These are phyloP conservation scores for Cenchrus americanus DNA, from an alignment of 176 grass and related monocot species.

Conservation along the genomic window DNA sequence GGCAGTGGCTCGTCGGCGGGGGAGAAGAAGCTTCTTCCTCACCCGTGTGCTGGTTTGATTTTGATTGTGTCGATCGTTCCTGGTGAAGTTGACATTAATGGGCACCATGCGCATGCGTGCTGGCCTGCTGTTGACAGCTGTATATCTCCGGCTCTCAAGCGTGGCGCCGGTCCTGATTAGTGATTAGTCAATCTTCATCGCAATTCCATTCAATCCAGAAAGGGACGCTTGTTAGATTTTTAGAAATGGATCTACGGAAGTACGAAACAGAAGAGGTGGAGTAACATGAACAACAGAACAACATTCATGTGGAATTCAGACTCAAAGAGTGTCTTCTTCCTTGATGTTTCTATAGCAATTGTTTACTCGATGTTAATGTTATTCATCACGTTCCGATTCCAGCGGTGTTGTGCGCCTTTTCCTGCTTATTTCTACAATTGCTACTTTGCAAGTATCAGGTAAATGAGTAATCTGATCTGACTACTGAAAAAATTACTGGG, in stretches of 20 bases:
- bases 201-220: constrained; percentile 3
- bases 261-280: background rate
- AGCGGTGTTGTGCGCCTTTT: background rate
- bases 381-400: background rate
- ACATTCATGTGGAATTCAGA: constrained; percentile 7
- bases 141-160: background rate
- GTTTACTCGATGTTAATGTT: background rate
- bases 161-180: background rate
- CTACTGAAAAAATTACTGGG: background rate
- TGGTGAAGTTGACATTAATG: constrained; percentile 29
- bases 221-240: constrained; percentile 20
- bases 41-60: constrained; percentile 26
- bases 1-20: background rate
- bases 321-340: background rate
- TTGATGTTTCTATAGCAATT: constrained; percentile 1
- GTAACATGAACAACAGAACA: background rate
- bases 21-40: constrained; percentile 40
- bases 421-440: background rate
- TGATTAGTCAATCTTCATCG: background rate
- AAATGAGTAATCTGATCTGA: background rate
- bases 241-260: constrained; percentile 26
- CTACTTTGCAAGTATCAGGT: background rate
- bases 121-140: constrained; percentile 36
- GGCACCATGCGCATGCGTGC: constrained; percentile 19
- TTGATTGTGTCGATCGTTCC: constrained; percentile 29